Base-by-base conservation (phyloP, 1,139 yeast species). In the Geotrichum reessii region DNA sequence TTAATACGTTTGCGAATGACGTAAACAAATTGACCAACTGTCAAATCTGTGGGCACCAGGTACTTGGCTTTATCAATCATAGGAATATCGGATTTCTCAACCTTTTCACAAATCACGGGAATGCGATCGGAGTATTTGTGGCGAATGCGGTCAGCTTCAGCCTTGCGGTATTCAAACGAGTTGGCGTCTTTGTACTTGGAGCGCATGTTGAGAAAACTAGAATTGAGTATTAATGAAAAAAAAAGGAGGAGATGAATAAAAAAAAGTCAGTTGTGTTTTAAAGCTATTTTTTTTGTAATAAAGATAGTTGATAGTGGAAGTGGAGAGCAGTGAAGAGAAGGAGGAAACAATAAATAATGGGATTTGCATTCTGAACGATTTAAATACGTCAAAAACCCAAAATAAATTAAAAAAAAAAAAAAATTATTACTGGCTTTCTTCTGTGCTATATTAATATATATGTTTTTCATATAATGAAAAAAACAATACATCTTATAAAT, bases 21-120 rank as follows among this genome's bases (percentile, higher is more conserved):
- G 70, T 93, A 93, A 58, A 93, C 98, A 77, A 93, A 92, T 74
- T 93, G 99, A 46, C 99, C 99, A 62, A 93, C 97, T 0, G 98
- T 90, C 69, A 93, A 81, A 73, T 95, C 99, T 40, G 93, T 87
- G 11, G 99, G 99, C 11, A 93, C 99, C 67, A 93, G 81, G 71
- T 93, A 93, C 77, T 93, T 93, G 74, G 97, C 87, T 81, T 93
- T 93, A 75, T 93, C 99, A 71, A 93, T 91, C 67, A 92, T 95
- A 57, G 95, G 96, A 65, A 93, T 89, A 73, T 93, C 98, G 55
- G 96, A 87, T 76, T 93, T 93, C 76, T 92, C 98, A 50, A 93
- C 98, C 77, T 92, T 88, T 76, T 93, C 99, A 74, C 99, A 95
- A 69, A 93, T 93, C 37, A 76, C 97, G 11, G 99, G 99, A 63